phyloP scores from a whole-genome alignment of 345 rosid species.

The Citrus maxima region DNA sequence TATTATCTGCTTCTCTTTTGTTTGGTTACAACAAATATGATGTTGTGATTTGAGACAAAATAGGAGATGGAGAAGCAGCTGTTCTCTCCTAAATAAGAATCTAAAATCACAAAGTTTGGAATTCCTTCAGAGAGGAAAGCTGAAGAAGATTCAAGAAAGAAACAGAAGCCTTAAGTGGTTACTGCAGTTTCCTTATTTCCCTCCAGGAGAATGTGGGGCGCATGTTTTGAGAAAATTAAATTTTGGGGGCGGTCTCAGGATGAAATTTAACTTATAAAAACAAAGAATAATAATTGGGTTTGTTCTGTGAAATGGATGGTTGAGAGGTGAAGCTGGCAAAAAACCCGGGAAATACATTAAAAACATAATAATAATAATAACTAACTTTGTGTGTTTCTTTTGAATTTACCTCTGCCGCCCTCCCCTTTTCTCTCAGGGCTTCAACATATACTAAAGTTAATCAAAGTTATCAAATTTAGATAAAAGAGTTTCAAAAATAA shows the following conservation, averaged over 20 bases:
- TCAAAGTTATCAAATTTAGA: neutral
- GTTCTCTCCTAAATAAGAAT: neutral
- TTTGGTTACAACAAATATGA: conserved; percentile 6
- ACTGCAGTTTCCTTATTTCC: conserved; percentile 6
- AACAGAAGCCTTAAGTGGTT: neutral
- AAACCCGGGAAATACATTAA: conserved; percentile 26
- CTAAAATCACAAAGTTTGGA: neutral
- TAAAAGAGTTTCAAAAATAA: neutral
- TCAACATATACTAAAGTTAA: neutral
- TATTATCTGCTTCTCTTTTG: conserved; percentile 4
- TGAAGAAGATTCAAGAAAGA: too few species aligned
- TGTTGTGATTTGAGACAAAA: neutral
- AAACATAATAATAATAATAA: conserved; percentile 8
- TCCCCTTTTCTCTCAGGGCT: neutral
- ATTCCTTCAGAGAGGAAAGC: neutral
- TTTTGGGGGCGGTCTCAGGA: neutral
- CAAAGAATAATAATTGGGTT: neutral
- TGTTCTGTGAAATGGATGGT: conserved; percentile 26
- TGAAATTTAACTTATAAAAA: neutral
- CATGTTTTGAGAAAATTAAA: conserved; percentile 15
- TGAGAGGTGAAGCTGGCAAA: conserved; percentile 18
- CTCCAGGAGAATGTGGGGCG: conserved; percentile 22
- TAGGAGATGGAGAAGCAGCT: neutral
- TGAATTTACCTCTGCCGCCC: neutral
- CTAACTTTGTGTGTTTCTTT: conserved; percentile 4